Base-by-base conservation (phyloP, 2,329 filamentous ascomycete species). In the Alternaria rosae region DNA sequence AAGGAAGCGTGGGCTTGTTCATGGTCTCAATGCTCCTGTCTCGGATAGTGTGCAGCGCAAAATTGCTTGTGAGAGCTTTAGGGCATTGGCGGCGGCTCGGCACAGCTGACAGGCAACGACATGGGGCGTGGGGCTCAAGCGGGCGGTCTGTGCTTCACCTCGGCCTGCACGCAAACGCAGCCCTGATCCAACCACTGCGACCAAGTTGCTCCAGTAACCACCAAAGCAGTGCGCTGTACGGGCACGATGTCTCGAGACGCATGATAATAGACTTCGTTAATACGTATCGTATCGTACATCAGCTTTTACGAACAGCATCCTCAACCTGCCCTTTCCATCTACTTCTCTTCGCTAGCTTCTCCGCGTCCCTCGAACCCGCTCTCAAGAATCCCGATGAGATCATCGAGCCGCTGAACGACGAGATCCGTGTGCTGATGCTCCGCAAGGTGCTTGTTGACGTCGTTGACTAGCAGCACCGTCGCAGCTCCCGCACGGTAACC, bases 401-500 rank as follows among this genome's bases (percentile, higher is more conserved):
- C 92, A 75, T 96, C 92, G 62, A 97, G 77, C 74, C 72, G 64
- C 54, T 80, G 78, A 54, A 97, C 90, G 11, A 89, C 89, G 47
- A 94, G 72, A 78, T 96, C 92, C 0, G 92, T 96, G 77, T 93
- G 87, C 66, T 89, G 86, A 75, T 96, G 91, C 23, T 87, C 83
- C 8, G 85, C 87, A 60, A 97, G 76, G 67, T 90, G 85, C 57
- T 78, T 79, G 75, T 97, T 97, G n/a, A 86, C 89, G n/a, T 92
- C 88, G 73, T 96, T 96, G 15, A 91, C 85, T 45, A 99, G 83
- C 75, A 98, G 76, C n/a, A 98, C 93, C 0, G 95, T 98, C 32
- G 93, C 91, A 1, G 94, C 92, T 1, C 94, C 94, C 0, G 94
- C 94, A 54, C 84, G 85, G 62, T 90, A 87, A 0, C 95, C 94